Evolutionary conservation across 2,329 filamentous ascomycete genomes (phyloP), one percentile per base, ranked within the genome.

Genomic region (Aspergillus vadensis): DNA sequence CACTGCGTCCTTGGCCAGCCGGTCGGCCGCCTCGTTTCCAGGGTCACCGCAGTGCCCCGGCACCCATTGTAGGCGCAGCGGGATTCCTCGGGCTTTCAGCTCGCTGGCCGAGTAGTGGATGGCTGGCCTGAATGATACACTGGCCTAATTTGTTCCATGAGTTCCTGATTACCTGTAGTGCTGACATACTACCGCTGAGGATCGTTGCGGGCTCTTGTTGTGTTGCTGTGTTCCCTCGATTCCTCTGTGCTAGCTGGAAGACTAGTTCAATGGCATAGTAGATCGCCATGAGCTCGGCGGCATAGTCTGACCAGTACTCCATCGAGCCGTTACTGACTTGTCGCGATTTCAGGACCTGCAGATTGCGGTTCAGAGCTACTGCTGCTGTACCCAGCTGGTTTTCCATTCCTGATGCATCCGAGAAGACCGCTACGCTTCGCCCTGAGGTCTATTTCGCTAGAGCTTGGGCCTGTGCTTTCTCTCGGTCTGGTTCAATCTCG

Each of bases 401-500:
- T n/a, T 68, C 14, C 6, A 59, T 63, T 51, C 65, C 61, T 1
- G 64, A 67, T 44, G 61, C 63, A 43, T 68, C 66, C 15, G 59
- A 66, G 48, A 61, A 67, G 25, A 69, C 57, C 0, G 61, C 44
- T 8, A 67, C 55, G 27, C 59, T 61, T 56, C 1, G 17, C n/a
- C n/a, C 63, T 8, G 56, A 58, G 15, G 47, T 52, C 53, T 17
- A 1, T 30, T 7, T 27, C 6, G 2, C 7, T 1, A 30, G 9
- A 2, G 9, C 27, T 30, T 2, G 49, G 4, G 62, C 49, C 52
- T 65, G 54, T 1, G 65, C 67, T 9, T 54, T 47, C 14, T 69
- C 63, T 32, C 21, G 61, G 17, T 72, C 64, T 19, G 52, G 43
- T 47, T 64, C 56, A 30, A 73, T 65, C 25, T 69, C 60, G 19